Evolutionary conservation across 768 basidiomycete species (phyloP).

Genomic region (Agaricus sinodeliciosus): DNA sequence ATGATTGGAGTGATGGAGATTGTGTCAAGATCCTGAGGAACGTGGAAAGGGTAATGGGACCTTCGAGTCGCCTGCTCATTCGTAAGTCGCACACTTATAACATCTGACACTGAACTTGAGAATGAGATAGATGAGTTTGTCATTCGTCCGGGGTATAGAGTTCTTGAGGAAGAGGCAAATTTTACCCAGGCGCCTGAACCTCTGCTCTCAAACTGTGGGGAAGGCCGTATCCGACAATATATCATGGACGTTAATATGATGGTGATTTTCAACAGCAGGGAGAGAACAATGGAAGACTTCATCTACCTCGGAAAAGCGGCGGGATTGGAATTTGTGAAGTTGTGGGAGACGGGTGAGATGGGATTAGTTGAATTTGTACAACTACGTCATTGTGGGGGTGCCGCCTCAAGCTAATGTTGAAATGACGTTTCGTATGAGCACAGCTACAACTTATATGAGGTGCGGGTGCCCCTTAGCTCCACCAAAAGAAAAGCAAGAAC

Average conservation of each 20-base stretch:
- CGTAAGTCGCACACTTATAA: slow-evolving; percentile 19
- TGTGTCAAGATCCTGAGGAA: slow-evolving; percentile 27
- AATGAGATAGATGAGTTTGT: slow-evolving; percentile 27
- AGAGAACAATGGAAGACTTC: slow-evolving; percentile 34
- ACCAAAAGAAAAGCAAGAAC: too few relatives aligned
- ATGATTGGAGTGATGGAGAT: slow-evolving; percentile 32
- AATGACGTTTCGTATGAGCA: too few relatives aligned
- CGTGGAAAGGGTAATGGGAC: slow-evolving; percentile 27
- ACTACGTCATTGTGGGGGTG: too few relatives aligned
- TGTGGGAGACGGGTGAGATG: slow-evolving; percentile 25
- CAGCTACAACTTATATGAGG: too few relatives aligned
- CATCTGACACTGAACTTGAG: not conserved
- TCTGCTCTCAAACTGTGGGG: slow-evolving; percentile 40
- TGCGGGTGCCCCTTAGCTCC: too few relatives aligned
- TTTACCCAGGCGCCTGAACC: slow-evolving; percentile 31
- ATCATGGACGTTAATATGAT: slow-evolving; percentile 42
- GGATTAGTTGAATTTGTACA: slow-evolving; percentile 20
- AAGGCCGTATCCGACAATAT: slow-evolving; percentile 31
- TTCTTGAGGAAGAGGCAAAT: not conserved
- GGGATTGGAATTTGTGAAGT: slow-evolving; percentile 24
- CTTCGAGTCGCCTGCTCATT: slow-evolving; percentile 28
- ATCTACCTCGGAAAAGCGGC: slow-evolving; percentile 24
- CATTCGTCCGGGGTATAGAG: slow-evolving; percentile 20
- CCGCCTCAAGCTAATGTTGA: too few relatives aligned
- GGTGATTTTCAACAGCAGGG: slow-evolving; percentile 30